Evolutionary conservation across 306 rosid genomes (phyloP).

Genomic region (Ormosia emarginata): DNA sequence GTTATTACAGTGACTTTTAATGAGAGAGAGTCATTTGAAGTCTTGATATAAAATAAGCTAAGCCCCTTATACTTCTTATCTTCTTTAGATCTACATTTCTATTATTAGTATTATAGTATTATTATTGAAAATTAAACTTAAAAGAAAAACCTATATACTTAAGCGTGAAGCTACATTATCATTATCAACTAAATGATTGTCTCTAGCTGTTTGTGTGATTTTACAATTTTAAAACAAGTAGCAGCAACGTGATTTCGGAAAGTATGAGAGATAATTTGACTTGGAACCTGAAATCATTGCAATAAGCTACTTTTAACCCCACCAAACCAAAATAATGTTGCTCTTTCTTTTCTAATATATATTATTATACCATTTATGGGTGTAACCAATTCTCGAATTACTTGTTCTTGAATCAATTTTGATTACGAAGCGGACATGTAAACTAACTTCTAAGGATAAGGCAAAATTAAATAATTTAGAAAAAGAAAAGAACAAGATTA

Average conservation of each 20-base stretch:
- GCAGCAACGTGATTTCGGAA: neutral
- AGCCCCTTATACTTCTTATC: too few species aligned
- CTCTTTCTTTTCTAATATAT: neutral
- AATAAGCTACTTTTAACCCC: neutral
- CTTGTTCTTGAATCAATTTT: slow-evolving; percentile 16
- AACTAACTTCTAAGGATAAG: neutral
- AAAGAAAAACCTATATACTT: neutral
- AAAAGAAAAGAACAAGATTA: neutral
- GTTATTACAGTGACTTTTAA: too few species aligned
- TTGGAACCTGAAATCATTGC: slow-evolving; percentile 4
- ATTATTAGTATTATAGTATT: neutral
- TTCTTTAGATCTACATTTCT: too few species aligned
- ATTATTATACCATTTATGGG: neutral
- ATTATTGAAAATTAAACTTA: neutral
- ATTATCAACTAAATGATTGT: neutral
- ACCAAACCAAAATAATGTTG: neutral
- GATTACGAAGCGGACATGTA: slow-evolving; percentile 1
- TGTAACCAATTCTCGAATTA: neutral
- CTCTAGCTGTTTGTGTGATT: neutral
- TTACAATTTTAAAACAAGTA: neutral
- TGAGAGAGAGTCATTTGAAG: too few species aligned
- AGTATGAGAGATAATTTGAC: neutral
- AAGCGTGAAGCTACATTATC: neutral
- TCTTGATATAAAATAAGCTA: too few species aligned
- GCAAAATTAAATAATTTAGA: neutral